These are phyloP conservation scores for Helminthosporium solani DNA, from an alignment of 2,329 filamentous ascomycete genomes.

Conservation along the genomic window DNA sequence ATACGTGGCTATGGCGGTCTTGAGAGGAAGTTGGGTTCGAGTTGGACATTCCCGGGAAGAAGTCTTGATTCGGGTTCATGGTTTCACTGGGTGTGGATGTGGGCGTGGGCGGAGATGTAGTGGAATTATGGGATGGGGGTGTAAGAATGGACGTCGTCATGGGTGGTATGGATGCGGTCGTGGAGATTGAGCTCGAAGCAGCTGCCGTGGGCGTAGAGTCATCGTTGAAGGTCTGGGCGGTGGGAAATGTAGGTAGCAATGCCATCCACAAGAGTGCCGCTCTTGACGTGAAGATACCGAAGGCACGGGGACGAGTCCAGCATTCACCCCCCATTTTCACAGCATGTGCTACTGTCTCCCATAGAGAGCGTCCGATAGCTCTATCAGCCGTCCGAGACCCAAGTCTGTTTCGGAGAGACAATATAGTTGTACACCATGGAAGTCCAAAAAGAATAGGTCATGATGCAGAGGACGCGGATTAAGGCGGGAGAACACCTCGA, in stretches of 20 bases:
- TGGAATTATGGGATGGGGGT: constrained; percentile 6
- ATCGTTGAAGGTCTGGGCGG: constrained; percentile 1
- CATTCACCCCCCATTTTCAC: constrained; percentile 2
- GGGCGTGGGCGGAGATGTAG: neutral
- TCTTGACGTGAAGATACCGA: neutral
- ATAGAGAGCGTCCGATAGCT: neutral
- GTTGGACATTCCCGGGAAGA: constrained; percentile 10
- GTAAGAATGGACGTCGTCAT: constrained; percentile 9
- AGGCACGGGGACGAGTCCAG: neutral
- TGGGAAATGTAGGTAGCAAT: neutral
- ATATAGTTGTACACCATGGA: neutral
- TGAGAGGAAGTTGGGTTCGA: neutral
- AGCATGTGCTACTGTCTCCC: neutral
- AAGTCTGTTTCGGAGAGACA: neutral
- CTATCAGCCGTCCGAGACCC: neutral
- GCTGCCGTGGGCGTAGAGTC: neutral
- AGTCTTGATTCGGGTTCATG: constrained; percentile 3
- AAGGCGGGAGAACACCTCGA: constrained; percentile 5
- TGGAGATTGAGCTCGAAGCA: neutral
- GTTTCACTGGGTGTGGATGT: neutral
- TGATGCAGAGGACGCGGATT: constrained; percentile 2
- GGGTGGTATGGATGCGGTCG: constrained; percentile 1
- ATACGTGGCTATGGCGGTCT: constrained; percentile 28
- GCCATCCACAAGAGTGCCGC: constrained; percentile 3
- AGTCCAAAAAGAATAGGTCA: neutral